phyloP scores from a whole-genome alignment of 169 alveolate genomes.

The Besnoitia besnoiti region DNA sequence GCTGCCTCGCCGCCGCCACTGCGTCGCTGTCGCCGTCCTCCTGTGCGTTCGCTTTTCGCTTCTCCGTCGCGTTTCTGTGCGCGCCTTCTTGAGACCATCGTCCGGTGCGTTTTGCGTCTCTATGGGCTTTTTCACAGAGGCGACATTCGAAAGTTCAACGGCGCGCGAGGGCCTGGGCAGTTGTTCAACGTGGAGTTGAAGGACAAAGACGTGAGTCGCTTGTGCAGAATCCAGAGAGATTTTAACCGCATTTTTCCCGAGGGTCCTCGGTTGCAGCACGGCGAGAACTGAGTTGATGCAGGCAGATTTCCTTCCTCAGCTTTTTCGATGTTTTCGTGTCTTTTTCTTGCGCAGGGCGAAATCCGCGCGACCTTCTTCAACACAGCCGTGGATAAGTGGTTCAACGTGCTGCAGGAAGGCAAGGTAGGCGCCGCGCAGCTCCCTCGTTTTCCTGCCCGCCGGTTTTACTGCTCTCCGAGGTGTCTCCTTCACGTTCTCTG shows the following conservation, averaged over 20 bases:
- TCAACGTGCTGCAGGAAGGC: constrained; percentile 69
- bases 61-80: neutral
- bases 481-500: neutral
- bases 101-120: neutral
- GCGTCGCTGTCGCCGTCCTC: no score
- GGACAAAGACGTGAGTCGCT: constrained; percentile 70
- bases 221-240: neutral
- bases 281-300: neutral
- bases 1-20: no score
- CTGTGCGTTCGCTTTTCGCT: neutral
- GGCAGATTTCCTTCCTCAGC: neutral
- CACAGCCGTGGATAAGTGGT: constrained; percentile 77
- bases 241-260: neutral
- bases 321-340: neutral
- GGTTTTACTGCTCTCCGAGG: no score
- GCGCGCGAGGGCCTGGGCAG: constrained; percentile 78
- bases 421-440: constrained; percentile 49
- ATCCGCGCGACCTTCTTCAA: constrained; percentile 81
- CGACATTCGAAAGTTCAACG: constrained; percentile 77
- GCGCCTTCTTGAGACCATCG: no score
- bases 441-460: neutral
- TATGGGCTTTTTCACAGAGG: neutral
- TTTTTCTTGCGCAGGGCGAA: constrained; percentile 59
- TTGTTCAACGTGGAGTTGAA: constrained; percentile 76
- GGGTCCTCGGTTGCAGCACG: no score